Base-by-base conservation (phyloP, 192 early-diverging fungal genomes). In the Umbelopsis vinacea region DNA sequence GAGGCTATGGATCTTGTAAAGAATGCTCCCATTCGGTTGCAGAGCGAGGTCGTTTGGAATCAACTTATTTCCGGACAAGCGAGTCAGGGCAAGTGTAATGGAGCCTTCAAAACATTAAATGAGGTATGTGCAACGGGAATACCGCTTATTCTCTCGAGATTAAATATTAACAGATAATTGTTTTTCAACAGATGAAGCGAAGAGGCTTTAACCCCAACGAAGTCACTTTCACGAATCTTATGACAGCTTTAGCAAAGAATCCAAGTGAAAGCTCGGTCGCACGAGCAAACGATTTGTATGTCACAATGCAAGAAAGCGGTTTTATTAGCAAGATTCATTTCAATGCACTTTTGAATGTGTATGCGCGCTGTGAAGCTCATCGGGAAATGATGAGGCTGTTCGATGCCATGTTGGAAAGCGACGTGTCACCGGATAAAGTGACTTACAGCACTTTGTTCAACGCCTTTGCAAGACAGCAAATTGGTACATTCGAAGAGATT, bases 101-200 rank as follows among this genome's bases (percentile, higher is more conserved):
- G 22, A 12, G 68, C 74, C 8, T 69, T 71, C 46, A 48, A 46
- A 10, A 33, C 37, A 2, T 54, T 60, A 3, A 70, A 37, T 6
- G 68, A 75, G 74, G 74, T 75, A 43, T 48, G 74, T 4, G 7
- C n/a, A 6, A 1, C 2, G 4, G n/a, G 15, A 6, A 12, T 26
- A 6, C 0, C 12, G 9, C 23, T 2, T 3, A n/a, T 46, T n/a
- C 40, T 0, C 11, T 35, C 11, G 17, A 45, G 11, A 0, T 19
- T 0, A 3, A 12, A 45, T 24, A 5, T 46, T 21, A 24, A 17
- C 6, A 54, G 52, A 10, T 4, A 52, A n/a, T 38, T 47, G 7
- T 19, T 37, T 37, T 46, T 60, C n/a, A 3, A 6, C n/a, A 82
- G 77, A 80, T 82, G 76, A 67, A 73, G 23, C 46, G 69, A 48